A percentile compares a stretch with the other conserved stretches of the same genome.
Conservation (phyloP, 78 protist genomes). For the Dictyostelium citrinum region DNA sequence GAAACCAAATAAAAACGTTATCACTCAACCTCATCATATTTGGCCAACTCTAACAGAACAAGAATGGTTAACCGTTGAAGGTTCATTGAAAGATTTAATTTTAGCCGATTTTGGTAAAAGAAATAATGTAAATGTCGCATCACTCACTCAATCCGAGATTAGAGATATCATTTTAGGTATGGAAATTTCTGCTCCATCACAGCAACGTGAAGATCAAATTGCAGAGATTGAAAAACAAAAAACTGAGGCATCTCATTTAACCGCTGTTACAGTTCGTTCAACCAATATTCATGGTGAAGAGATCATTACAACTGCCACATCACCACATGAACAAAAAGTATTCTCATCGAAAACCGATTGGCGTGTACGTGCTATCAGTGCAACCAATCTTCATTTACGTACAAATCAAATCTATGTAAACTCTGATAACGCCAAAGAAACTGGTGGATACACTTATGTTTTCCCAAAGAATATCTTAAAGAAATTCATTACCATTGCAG, state of each 20-base stretch:
- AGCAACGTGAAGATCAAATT: slow-evolving; percentile 96
- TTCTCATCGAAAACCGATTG: slow-evolving; percentile 97
- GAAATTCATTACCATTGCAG: slow-evolving; percentile 95
- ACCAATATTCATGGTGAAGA: slow-evolving; percentile 97
- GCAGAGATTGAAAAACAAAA: slow-evolving; percentile 98
- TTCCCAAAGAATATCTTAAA: slow-evolving; percentile 98
- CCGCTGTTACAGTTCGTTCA: slow-evolving; percentile 94
- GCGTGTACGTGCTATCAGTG: slow-evolving; percentile 98
- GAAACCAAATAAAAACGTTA: slow-evolving; percentile 91
- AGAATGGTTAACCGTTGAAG: slow-evolving; percentile 98
- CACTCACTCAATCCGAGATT: slow-evolving; percentile 99
- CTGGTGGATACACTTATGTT: slow-evolving; percentile 97
- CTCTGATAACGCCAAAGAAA: slow-evolving; percentile 92
- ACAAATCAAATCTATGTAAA: slow-evolving; percentile 98
- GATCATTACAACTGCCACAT: slow-evolving; percentile 95
- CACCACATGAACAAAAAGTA: slow-evolving; percentile 93
- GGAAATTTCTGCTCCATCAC: slow-evolving; percentile 99
- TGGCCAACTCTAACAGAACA: slow-evolving; percentile 99
- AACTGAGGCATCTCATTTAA: slow-evolving; percentile 87
- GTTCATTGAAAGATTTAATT: slow-evolving; percentile 97
- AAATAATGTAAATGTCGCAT: slow-evolving; percentile 97
- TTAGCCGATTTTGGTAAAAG: slow-evolving; percentile 99
- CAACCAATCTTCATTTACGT: slow-evolving; percentile 98
- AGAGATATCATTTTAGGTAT: slow-evolving; percentile 99
- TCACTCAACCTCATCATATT: slow-evolving; percentile 97